These are phyloP conservation scores for Tulasnella sp. DNA, from an alignment of 768 basidiomycete genomes.

Conservation along the genomic window DNA sequence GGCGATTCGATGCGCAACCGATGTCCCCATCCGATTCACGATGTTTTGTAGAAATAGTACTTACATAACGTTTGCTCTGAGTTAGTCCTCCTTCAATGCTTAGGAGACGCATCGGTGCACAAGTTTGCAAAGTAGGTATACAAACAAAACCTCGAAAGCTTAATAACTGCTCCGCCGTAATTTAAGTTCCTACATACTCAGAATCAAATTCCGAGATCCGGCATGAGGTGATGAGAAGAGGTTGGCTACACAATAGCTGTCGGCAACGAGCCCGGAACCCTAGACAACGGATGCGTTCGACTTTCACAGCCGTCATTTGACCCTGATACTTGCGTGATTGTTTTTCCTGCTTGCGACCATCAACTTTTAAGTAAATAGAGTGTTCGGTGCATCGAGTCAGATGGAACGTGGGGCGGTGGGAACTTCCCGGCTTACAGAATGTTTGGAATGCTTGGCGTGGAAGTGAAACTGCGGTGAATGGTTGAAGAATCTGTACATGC, in stretches of 20 bases:
- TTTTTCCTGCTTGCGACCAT: too few species aligned
- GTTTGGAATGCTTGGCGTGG: not conserved
- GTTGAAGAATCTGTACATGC: not conserved
- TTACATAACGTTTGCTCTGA: too few species aligned
- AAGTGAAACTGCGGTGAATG: not conserved
- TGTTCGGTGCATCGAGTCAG: not conserved
- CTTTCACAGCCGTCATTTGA: not conserved
- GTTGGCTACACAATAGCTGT: not conserved
- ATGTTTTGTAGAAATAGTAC: too few species aligned
- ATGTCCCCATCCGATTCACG: too few species aligned
- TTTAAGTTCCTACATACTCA: not conserved
- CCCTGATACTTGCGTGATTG: not conserved
- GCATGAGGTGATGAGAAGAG: not conserved
- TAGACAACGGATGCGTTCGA: not conserved
- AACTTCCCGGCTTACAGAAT: not conserved
- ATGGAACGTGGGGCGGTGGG: not conserved
- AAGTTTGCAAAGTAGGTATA: too few species aligned
- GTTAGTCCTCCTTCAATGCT: too few species aligned
- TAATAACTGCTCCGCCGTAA: too few species aligned
- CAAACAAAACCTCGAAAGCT: too few species aligned
- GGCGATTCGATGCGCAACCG: too few species aligned
- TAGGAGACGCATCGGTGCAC: too few species aligned
- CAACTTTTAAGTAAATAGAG: too few species aligned
- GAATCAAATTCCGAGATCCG: not conserved
- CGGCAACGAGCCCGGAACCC: not conserved